phyloP scores from a whole-genome alignment of 2,329 filamentous ascomycete genomes.

The Aspergillus quadrilineatus region DNA sequence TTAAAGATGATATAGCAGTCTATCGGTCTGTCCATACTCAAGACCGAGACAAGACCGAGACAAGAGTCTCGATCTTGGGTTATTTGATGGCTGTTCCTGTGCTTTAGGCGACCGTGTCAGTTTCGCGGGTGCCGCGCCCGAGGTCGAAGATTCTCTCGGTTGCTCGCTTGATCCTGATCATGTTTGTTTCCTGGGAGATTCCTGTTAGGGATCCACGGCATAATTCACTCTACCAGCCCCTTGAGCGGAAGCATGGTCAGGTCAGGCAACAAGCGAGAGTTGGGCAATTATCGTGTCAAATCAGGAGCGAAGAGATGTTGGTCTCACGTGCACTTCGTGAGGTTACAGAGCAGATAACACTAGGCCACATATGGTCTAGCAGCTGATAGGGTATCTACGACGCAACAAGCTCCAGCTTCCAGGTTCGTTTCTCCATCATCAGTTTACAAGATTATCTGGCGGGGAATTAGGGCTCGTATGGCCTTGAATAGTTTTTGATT shows the following conservation, averaged over 20 bases:
- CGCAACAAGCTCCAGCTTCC: background rate
- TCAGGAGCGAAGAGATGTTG: constrained; percentile 3
- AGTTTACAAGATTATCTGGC: background rate
- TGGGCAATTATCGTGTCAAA: constrained; percentile 20
- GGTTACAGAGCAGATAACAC: background rate
- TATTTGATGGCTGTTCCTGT: constrained; percentile 33
- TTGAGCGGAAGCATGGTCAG: constrained; percentile 33
- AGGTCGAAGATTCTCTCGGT: constrained; percentile 42
- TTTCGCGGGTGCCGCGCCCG: constrained; percentile 39
- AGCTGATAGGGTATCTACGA: background rate
- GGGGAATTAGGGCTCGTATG: background rate
- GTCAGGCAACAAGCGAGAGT: constrained; percentile 15
- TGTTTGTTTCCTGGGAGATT: constrained; percentile 49
- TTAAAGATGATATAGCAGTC: background rate
- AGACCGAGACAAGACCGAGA: background rate
- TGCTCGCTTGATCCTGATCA: constrained; percentile 42
- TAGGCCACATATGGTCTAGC: constrained; percentile 14
- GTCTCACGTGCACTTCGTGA: constrained; percentile 6
- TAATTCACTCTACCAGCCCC: constrained; percentile 46
- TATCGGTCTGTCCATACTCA: background rate
- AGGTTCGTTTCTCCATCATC: background rate
- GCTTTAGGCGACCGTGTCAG: constrained; percentile 38
- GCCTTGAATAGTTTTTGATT: background rate
- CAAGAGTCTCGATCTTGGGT: background rate
- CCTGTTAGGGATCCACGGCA: constrained; percentile 37